Percentiles rank a stretch among this genome's conserved stretches.
Evolutionary conservation across 805 yeast genomes (phyloP).

Genomic region (Yarrowia phangngaensis): DNA sequence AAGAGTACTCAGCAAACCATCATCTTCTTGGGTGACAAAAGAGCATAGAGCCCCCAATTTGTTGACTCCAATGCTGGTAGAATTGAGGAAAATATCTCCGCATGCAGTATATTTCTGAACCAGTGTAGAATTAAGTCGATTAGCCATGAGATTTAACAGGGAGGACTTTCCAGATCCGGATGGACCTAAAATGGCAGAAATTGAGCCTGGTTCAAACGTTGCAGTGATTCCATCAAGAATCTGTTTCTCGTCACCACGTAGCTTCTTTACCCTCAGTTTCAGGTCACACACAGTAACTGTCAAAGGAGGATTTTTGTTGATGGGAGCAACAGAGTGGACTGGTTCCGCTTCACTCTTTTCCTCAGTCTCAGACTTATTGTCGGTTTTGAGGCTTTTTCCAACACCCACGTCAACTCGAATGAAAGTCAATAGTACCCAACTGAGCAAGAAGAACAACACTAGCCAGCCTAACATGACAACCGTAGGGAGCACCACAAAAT

Average conservation of each 20-base stretch:
- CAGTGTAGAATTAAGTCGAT: conserved; percentile 47
- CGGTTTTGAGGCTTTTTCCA: conserved; percentile 39
- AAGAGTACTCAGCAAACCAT: conserved; percentile 60
- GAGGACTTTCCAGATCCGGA: conserved; percentile 79
- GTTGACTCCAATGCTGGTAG: conserved; percentile 28
- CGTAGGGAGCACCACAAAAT: conserved; percentile 67
- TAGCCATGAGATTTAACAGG: conserved; percentile 58
- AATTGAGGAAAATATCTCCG: conserved; percentile 49
- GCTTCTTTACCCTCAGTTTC: conserved; percentile 31
- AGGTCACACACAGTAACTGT: conserved; percentile 13
- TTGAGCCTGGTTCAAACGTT: conserved; percentile 49
- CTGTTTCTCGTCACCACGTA: conserved; percentile 34
- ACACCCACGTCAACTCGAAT: conserved; percentile 52
- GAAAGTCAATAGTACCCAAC: conserved; percentile 48
- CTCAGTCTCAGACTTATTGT: conserved; percentile 1
- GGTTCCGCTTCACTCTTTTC: neutral
- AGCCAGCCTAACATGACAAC: conserved; percentile 57
- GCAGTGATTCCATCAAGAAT: conserved; percentile 51
- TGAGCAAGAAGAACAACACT: conserved; percentile 50
- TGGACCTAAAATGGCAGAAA: conserved; percentile 77
- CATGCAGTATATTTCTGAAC: conserved; percentile 37
- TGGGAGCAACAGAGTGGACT: conserved; percentile 31
- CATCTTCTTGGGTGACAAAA: conserved; percentile 79
- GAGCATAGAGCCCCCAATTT: conserved; percentile 47
- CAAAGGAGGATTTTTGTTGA: conserved; percentile 15